A percentile compares a stretch with the other conserved stretches of the same genome.
phyloP scores from a whole-genome alignment of 768 basidiomycete genomes.

The Naematelia aurantialba region DNA sequence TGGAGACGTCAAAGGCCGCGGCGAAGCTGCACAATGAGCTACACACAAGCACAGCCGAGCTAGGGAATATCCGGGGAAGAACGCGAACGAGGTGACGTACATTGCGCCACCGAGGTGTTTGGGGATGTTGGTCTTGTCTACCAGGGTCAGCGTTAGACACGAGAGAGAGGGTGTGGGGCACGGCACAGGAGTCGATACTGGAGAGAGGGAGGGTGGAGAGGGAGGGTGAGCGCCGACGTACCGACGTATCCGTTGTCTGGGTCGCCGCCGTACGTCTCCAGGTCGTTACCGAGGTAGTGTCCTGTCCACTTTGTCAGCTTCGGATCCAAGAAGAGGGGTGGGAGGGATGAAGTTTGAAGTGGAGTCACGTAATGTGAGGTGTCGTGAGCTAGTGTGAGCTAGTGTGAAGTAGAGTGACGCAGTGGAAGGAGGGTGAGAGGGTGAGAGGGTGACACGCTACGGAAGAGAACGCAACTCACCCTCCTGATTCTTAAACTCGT shows the following conservation, averaged over 20 bases:
- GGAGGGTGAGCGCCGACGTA: conserved; percentile 3
- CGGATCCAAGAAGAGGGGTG: too few relatives aligned
- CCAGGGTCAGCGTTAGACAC: background rate
- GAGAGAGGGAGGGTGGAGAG: background rate
- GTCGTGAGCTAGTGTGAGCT: too few relatives aligned
- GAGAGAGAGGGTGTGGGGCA: too few relatives aligned
- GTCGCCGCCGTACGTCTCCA: conserved; percentile 11
- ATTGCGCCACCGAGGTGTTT: conserved; percentile 44
- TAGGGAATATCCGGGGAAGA: background rate
- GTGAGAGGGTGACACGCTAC: background rate
- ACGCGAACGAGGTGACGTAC: conserved; percentile 12
- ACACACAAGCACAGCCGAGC: background rate
- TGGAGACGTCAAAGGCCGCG: conserved; percentile 25
- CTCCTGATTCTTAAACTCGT: background rate
- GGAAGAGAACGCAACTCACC: background rate
- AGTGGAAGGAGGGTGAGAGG: background rate
- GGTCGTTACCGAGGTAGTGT: conserved; percentile 12
- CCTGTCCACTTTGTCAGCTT: too few relatives aligned
- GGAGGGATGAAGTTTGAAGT: too few relatives aligned
- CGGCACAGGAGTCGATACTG: too few relatives aligned
- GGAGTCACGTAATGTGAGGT: too few relatives aligned
- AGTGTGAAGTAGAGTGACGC: too few relatives aligned
- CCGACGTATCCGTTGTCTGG: conserved; percentile 23
- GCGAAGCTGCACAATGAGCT: conserved; percentile 23
- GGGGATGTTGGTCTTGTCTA: conserved; percentile 41